These are phyloP conservation scores for Fusarium citri DNA, from an alignment of 2,329 filamentous ascomycete species.

Conservation along the genomic window DNA sequence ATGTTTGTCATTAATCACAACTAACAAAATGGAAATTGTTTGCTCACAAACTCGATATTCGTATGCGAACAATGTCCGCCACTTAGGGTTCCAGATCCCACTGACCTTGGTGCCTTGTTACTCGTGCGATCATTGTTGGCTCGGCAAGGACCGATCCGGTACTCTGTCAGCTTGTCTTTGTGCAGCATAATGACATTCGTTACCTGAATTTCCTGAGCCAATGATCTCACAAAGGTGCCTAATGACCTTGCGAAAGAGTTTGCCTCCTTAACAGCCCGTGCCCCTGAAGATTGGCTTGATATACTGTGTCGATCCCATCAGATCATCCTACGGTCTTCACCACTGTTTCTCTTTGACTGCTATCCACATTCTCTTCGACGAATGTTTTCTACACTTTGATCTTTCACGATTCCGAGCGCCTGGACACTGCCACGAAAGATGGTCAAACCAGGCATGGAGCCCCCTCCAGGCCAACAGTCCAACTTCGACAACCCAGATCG, in stretches of 20 bases:
- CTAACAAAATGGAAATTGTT: not conserved
- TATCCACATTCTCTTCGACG: too few relatives aligned
- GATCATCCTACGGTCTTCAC: rapidly evolving
- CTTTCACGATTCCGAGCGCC: not conserved
- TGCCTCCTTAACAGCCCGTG: not conserved
- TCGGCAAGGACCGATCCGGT: not conserved
- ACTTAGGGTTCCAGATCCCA: not conserved
- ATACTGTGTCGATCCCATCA: not conserved
- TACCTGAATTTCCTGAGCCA: not conserved
- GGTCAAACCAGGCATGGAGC: constrained; percentile 29
- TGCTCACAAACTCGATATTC: not conserved
- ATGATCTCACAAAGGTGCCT: not conserved
- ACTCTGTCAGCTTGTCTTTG: not conserved
- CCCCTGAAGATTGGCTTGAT: not conserved
- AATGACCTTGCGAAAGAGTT: not conserved
- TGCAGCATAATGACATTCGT: not conserved
- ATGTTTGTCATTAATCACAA: too few relatives aligned
- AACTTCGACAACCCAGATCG: constrained; percentile 27
- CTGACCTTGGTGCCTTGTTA: not conserved
- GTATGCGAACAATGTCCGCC: not conserved
- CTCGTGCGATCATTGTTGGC: not conserved
- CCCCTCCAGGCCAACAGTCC: constrained; percentile 16
- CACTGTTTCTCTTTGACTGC: not conserved
- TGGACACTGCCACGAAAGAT: not conserved
- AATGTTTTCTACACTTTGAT: too few relatives aligned